Evolutionary conservation across 305 asterid genomes (phyloP).

Genomic region (Lippia alba): DNA sequence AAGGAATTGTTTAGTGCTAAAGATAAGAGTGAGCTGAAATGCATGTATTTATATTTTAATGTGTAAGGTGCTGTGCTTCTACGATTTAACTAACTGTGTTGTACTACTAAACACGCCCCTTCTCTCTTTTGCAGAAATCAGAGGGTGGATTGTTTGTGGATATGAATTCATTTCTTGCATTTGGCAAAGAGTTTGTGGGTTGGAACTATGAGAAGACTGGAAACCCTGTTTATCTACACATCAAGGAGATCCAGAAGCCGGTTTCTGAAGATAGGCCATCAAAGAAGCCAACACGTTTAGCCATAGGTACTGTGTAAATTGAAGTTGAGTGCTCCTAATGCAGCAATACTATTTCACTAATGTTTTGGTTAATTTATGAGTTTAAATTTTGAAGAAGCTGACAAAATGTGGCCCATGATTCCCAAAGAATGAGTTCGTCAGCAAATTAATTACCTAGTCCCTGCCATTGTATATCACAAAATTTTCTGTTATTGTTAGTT

Average conservation of each 20-base stretch:
- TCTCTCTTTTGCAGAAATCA: slow-evolving; percentile 65
- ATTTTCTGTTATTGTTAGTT: slow-evolving; percentile 4
- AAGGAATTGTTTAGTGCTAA: neutral
- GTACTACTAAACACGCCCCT: neutral
- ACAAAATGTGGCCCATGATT: neutral
- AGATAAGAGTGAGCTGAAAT: slow-evolving; percentile 11
- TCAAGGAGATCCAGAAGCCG: slow-evolving; percentile 71
- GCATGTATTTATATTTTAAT: neutral
- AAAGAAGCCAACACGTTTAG: slow-evolving; percentile 93
- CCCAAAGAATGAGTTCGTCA: neutral
- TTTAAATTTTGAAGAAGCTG: neutral
- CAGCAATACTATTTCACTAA: neutral
- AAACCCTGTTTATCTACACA: slow-evolving; percentile 87
- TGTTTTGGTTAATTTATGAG: neutral
- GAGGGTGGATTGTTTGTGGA: slow-evolving; percentile 92
- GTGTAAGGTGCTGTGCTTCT: slow-evolving; percentile 4
- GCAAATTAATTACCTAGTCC: neutral
- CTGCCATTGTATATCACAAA: slow-evolving; percentile 15
- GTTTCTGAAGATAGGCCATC: slow-evolving; percentile 88
- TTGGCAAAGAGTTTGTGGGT: slow-evolving; percentile 85
- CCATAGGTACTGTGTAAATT: slow-evolving; percentile 66
- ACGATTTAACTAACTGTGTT: neutral
- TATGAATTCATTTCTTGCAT: slow-evolving; percentile 89
- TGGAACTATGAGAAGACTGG: slow-evolving; percentile 97
- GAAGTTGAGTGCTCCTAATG: slow-evolving; percentile 5